Conservation (phyloP, 1,139 yeast genomes). For the Geotrichum australiense region DNA sequence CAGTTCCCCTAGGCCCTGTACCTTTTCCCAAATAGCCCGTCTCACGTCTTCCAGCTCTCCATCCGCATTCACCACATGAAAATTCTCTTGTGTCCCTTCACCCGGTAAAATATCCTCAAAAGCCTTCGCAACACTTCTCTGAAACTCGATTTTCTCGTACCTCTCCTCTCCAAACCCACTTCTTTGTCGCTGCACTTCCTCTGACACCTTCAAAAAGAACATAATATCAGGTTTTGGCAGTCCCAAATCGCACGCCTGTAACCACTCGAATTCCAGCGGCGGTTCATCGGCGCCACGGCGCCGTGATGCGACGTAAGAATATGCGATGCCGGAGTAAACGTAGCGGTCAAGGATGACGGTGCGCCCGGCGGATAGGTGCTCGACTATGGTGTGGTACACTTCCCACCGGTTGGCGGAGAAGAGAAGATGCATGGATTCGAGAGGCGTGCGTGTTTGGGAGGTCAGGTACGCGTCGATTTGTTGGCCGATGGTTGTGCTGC, state of each 20-base stretch:
- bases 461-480: slow-evolving; percentile 70
- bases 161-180: slow-evolving; percentile 90
- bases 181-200: slow-evolving; percentile 47
- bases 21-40: slow-evolving; percentile 23
- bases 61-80: slow-evolving; percentile 50
- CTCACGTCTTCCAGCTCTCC: slow-evolving; percentile 52
- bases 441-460: slow-evolving; percentile 31
- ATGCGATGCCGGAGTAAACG: slow-evolving; percentile 89
- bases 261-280: slow-evolving; percentile 58
- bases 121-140: slow-evolving; percentile 53
- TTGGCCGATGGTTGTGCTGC: slow-evolving; percentile 74
- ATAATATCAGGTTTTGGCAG: slow-evolving; percentile 83
- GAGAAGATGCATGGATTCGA: slow-evolving; percentile 71
- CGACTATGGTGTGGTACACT: slow-evolving; percentile 43
- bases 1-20: slow-evolving; percentile 7
- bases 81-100: slow-evolving; percentile 32
- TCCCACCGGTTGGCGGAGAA: slow-evolving; percentile 98
- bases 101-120: slow-evolving; percentile 44
- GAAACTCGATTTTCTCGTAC: slow-evolving; percentile 73
- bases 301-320: slow-evolving; percentile 39
- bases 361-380: slow-evolving; percentile 45
- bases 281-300: slow-evolving; percentile 23
- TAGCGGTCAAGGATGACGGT: slow-evolving; percentile 76
- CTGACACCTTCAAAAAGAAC: slow-evolving; percentile 59
- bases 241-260: slow-evolving; percentile 73